phyloP scores from a whole-genome alignment of 2,329 filamentous ascomycete genomes.

The Biscogniauxia sp. region DNA sequence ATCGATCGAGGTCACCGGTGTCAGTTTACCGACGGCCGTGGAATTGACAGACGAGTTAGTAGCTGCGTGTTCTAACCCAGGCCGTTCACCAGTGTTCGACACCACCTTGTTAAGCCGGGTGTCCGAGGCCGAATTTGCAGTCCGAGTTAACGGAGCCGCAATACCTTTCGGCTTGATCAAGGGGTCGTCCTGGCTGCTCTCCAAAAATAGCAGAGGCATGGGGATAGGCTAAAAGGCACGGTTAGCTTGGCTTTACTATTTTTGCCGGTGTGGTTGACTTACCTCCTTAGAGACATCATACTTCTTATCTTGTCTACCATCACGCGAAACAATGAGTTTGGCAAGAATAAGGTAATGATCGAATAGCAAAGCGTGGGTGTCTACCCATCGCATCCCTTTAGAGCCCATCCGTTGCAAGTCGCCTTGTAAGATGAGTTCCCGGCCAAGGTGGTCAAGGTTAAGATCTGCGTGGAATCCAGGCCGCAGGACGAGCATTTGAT shows the following conservation, averaged over 20 bases:
- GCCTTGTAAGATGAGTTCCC: conserved; percentile 84
- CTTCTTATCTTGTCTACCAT: conserved; percentile 70
- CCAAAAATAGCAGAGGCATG: conserved; percentile 91
- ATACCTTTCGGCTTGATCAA: conserved; percentile 81
- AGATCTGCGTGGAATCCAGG: conserved; percentile 87
- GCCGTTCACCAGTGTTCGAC: conserved; percentile 50
- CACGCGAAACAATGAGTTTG: conserved; percentile 71
- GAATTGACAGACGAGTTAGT: conserved; percentile 66
- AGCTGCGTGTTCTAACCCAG: conserved; percentile 63
- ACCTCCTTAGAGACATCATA: conserved; percentile 93
- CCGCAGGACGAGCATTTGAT: conserved; percentile 77
- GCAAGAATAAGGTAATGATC: conserved; percentile 95
- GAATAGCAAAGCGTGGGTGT: conserved; percentile 90
- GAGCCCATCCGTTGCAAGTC: conserved; percentile 86
- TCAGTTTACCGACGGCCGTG: conserved; percentile 40
- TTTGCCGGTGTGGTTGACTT: conserved; percentile 29
- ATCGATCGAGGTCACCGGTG: conserved; percentile 54
- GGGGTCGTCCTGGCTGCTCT: conserved; percentile 88
- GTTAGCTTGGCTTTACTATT: conserved; percentile 19
- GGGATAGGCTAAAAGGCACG: conserved; percentile 67
- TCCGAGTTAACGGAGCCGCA: conserved; percentile 57
- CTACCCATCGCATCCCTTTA: conserved; percentile 88
- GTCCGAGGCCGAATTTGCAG: conserved; percentile 60
- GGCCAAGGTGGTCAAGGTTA: conserved; percentile 89
- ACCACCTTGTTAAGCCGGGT: conserved; percentile 56